Evolutionary conservation across 1,284 basidiomycete species (phyloP), one percentile per base, ranked within the genome.

Genomic region (Xerocomus nothofagi): DNA sequence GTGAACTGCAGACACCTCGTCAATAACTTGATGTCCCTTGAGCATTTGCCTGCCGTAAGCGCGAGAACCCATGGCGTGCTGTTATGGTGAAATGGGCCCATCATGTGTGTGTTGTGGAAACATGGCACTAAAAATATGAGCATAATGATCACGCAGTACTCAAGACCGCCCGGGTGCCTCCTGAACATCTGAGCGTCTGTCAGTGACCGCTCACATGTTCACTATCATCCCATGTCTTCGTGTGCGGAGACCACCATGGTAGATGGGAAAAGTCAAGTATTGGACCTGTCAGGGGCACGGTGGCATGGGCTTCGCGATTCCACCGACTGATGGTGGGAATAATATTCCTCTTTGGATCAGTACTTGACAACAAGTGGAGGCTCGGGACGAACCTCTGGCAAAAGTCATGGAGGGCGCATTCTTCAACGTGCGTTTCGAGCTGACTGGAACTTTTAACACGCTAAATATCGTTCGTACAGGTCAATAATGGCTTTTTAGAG

Each of bases 401-500:
- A 54, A n/a, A 37, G 44, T 47, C 44, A 68, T 66, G 62, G 62
- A 63, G 46, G 61, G 57, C 24, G 51, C 59, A 17, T 59, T 60
- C 47, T 67, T 70, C 57, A 61, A 65, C 43, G 67, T 68, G 45
- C 40, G 60, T 59, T 26, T 41, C 29, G 17, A 15, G 30, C 4
- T n/a, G 17, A 24, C n/a, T 26, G 14, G 6, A 14, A 15, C 3
- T 26, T 20, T 4, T 34, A 17, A 40, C 33, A 40, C 39, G 32
- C 44, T 43, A 30, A 20, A 56, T 24, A 15, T 36, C 6, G 31
- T 3, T 29, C 27, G 21, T 33, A 37, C 60, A 94, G 93, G 86
- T 88, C 54, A 78, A 88, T 51, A 73, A 71, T 51, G 94, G 94
- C 2, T 97, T 90, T 69, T 77, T 97, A 50, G 94, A 99, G 70